Percentiles rank a stretch among this genome's conserved stretches.
Evolutionary conservation across 495 filamentous ascomycete genomes (phyloP).

Genomic region (Hyphodiscus hymeniophilus): DNA sequence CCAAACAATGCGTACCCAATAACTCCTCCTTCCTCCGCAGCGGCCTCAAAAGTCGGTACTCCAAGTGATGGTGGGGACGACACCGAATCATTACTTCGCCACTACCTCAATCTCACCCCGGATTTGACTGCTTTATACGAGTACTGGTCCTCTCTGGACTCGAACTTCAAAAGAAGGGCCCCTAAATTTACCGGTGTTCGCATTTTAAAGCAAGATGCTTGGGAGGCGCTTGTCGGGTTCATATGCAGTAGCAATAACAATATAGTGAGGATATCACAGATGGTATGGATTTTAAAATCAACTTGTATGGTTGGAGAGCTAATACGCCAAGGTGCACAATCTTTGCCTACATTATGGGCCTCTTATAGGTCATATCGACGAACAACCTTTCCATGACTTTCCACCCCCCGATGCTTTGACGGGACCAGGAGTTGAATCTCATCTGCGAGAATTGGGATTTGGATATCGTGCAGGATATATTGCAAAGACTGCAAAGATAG

Average conservation of each 20-base stretch:
- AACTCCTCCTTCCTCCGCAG: slow-evolving; percentile 21
- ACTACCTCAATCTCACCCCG: slow-evolving; percentile 75
- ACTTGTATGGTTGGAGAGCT: not conserved
- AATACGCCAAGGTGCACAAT: slow-evolving; percentile 56
- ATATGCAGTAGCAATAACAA: slow-evolving; percentile 99
- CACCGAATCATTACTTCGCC: slow-evolving; percentile 57
- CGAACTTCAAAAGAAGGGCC: slow-evolving; percentile 85
- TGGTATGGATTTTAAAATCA: slow-evolving; percentile 42
- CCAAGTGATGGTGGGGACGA: slow-evolving; percentile 37
- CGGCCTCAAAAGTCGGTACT: slow-evolving; percentile 1
- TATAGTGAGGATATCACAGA: slow-evolving; percentile 86
- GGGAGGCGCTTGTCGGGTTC: slow-evolving; percentile 90
- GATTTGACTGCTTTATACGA: slow-evolving; percentile 70
- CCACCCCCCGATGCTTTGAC: slow-evolving; percentile 66
- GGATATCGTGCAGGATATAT: slow-evolving; percentile 94
- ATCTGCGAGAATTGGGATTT: slow-evolving; percentile 79
- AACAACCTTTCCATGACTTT: slow-evolving; percentile 77
- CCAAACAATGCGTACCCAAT: slow-evolving; percentile 26
- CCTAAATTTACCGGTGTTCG: slow-evolving; percentile 84
- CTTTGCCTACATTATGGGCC: slow-evolving; percentile 80
- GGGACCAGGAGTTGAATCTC: slow-evolving; percentile 58
- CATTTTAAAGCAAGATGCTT: slow-evolving; percentile 91
- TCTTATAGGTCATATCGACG: slow-evolving; percentile 60
- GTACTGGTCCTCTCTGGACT: slow-evolving; percentile 77
- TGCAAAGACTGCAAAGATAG: slow-evolving; percentile 69